phyloP scores from a whole-genome alignment of 169 alveolate species.

The Neospora caninum region DNA sequence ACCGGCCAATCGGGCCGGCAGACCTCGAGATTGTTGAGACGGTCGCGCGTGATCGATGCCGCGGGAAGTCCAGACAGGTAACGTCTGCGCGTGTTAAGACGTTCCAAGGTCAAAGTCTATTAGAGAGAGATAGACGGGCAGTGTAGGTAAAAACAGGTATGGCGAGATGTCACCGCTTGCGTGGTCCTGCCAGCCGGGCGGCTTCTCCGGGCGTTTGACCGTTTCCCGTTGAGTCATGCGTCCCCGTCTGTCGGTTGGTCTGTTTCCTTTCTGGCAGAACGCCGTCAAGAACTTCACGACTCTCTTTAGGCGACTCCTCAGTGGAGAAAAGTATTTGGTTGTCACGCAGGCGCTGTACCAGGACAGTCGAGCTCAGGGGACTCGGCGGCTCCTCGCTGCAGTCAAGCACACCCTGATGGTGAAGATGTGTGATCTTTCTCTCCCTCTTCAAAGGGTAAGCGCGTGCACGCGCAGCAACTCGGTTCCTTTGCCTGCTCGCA shows the following conservation, averaged over 20 bases:
- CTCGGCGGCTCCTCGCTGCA: neutral
- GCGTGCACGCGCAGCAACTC: neutral
- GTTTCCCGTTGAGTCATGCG: too few species aligned
- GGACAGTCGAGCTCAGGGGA: neutral
- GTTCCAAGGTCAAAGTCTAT: too few species aligned
- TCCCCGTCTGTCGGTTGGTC: too few species aligned
- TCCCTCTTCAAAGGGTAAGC: neutral
- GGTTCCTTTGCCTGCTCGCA: neutral
- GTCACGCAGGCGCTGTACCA: conserved; percentile 13
- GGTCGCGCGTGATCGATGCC: neutral
- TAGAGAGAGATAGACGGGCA: too few species aligned
- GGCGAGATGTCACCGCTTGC: too few species aligned
- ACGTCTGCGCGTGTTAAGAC: too few species aligned
- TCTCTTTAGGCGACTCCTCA: conserved; percentile 12
- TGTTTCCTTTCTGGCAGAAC: neutral
- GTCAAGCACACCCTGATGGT: conserved; percentile 18
- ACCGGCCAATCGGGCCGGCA: conserved; percentile 6
- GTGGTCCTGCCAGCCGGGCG: too few species aligned
- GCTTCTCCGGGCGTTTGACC: too few species aligned
- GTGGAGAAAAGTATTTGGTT: neutral
- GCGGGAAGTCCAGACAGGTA: conserved; percentile 17
- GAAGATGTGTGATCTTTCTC: conserved; percentile 19
- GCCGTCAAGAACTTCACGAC: conserved; percentile 4
- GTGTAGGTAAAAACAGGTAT: too few species aligned
- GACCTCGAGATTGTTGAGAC: neutral